Evolutionary conservation across 2,329 filamentous ascomycete species (phyloP).

Genomic region (Penicillium sp.): DNA sequence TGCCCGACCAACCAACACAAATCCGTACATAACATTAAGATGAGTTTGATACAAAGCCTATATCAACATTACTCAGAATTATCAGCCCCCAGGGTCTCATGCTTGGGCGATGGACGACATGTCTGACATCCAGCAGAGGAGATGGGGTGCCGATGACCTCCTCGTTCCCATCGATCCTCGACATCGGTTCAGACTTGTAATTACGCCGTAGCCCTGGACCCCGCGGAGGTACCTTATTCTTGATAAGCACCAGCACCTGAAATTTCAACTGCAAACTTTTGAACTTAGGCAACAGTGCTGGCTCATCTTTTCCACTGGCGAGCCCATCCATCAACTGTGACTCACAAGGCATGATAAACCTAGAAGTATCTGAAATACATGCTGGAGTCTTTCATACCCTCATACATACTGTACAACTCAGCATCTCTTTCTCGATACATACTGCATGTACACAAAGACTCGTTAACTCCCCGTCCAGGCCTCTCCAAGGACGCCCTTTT

Average conservation of each 20-base stretch:
- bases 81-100: no score
- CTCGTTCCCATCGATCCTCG: background rate
- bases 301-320: background rate
- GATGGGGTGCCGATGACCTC: background rate
- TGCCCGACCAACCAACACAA: no score
- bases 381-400: constrained; percentile 2
- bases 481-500: background rate
- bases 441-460: background rate
- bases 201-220: background rate
- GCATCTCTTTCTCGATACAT: background rate
- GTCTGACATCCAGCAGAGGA: background rate
- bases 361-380: background rate
- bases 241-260: background rate
- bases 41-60: no score
- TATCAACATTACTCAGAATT: no score
- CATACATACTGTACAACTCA: background rate
- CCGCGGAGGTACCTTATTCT: background rate
- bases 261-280: background rate
- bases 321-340: background rate
- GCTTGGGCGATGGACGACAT: no score
- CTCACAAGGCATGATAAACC: background rate
- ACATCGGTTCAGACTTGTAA: no score
- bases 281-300: background rate
- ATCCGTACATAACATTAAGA: no score
- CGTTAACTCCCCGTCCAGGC: constrained; percentile 1